phyloP scores from a whole-genome alignment of 192 early-diverging fungal genomes.

The Cladochytrium replicatum region DNA sequence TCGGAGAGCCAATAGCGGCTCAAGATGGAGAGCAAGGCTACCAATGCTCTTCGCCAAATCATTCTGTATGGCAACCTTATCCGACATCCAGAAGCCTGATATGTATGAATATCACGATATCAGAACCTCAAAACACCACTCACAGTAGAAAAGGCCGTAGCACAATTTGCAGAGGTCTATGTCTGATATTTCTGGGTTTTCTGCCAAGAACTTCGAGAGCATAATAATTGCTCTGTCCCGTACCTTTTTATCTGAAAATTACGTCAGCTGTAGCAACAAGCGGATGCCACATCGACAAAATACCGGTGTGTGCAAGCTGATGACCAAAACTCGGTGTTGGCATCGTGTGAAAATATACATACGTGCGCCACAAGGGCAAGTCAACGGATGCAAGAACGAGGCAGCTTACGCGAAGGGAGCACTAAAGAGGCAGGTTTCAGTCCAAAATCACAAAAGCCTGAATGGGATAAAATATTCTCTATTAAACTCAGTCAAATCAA shows the following conservation, averaged over 20 bases:
- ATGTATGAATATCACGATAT: constrained; percentile 2
- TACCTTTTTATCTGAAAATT: constrained; percentile 53
- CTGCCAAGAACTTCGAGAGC: constrained; percentile 45
- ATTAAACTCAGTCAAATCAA: too few species aligned
- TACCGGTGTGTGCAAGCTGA: constrained; percentile 60
- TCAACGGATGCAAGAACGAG: too few species aligned
- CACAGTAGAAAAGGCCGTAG: constrained; percentile 91
- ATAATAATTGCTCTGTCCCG: constrained; percentile 61
- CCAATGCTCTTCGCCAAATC: constrained; percentile 74
- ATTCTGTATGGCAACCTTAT: constrained; percentile 87
- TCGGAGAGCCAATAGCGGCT: constrained; percentile 31
- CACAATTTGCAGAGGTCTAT: constrained; percentile 72
- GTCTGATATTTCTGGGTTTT: constrained; percentile 40
- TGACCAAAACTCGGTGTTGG: constrained; percentile 65
- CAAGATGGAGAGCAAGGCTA: constrained; percentile 38
- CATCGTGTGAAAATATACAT: too few species aligned
- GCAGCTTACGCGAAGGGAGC: too few species aligned
- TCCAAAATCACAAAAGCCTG: too few species aligned
- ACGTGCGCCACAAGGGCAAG: too few species aligned
- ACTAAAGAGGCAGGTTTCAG: too few species aligned
- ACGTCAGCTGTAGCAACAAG: background rate
- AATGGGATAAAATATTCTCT: too few species aligned
- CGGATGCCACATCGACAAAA: background rate
- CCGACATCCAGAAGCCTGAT: constrained; percentile 90
- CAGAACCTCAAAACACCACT: constrained; percentile 5